A percentile compares a stretch with the other conserved stretches of the same genome.
These are phyloP conservation scores for Cladosporium sphaerospermum DNA, from an alignment of 2,329 filamentous ascomycete species.

Conservation along the genomic window DNA sequence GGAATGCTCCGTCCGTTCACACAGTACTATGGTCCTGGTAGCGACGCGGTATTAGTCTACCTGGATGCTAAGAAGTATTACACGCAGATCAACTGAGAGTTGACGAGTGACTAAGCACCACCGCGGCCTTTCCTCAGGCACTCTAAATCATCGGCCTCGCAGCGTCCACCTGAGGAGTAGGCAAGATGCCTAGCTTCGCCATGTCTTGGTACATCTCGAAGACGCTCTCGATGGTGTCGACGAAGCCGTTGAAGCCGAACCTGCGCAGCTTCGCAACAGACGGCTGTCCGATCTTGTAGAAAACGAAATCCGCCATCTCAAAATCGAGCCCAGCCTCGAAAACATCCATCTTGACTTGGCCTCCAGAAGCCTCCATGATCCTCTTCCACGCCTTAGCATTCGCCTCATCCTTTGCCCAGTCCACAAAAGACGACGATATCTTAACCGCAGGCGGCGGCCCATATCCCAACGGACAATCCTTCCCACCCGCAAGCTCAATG, in stretches of 20 bases:
- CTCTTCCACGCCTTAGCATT: constrained; percentile 39
- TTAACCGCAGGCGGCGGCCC: constrained; percentile 14
- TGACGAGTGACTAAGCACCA: no score
- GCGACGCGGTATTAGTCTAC: no score
- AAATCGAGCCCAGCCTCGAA: constrained; percentile 35
- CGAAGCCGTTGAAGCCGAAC: constrained; percentile 40
- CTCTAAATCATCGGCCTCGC: constrained; percentile 22
- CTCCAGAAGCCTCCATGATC: constrained; percentile 13
- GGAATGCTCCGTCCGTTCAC: no score
- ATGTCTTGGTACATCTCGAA: constrained; percentile 36
- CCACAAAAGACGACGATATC: constrained; percentile 16
- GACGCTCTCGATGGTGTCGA: constrained; percentile 38
- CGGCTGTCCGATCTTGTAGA: constrained; percentile 16
- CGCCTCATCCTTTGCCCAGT: constrained; percentile 42
- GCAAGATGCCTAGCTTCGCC: constrained; percentile 38
- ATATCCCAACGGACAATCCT: constrained; percentile 16
- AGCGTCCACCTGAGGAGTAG: constrained; percentile 25
- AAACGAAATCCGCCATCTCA: constrained; percentile 21
- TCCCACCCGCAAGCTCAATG: constrained; percentile 11
- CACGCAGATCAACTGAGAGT: no score
- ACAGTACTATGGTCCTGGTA: no score
- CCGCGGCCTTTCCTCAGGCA: background rate
- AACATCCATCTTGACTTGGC: constrained; percentile 11
- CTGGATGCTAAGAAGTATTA: no score
- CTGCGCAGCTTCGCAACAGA: constrained; percentile 27